phyloP scores from a whole-genome alignment of 2,329 filamentous ascomycete species.

The Penicillium vulpinum region DNA sequence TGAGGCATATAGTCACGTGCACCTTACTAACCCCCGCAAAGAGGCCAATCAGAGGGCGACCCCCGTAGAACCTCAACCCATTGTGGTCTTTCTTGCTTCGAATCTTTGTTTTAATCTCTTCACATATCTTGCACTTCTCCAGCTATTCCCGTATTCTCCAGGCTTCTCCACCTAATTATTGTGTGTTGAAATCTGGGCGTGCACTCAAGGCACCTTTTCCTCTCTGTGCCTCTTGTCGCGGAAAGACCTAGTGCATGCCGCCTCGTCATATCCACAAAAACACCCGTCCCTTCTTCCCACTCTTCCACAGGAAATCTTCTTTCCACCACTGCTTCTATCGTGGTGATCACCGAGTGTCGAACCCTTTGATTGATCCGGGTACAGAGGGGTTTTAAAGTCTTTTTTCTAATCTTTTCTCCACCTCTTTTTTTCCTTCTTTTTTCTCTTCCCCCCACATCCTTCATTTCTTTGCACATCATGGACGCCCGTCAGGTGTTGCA shows the following conservation, averaged over 20 bases:
- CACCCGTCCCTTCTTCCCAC: conserved; percentile 34
- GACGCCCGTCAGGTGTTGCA: conserved; percentile 98
- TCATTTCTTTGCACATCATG: conserved; percentile 60
- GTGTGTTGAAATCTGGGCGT: conserved; percentile 18
- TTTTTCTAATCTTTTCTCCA: conserved; percentile 23
- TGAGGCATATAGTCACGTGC: conserved; percentile 19
- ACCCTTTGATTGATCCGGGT: conserved; percentile 17
- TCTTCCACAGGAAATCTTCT: conserved; percentile 21
- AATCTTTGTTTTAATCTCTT: conserved; percentile 23
- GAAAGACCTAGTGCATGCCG: conserved; percentile 36
- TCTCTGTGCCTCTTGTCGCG: conserved; percentile 31
- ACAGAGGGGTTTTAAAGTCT: conserved; percentile 19
- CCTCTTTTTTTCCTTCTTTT: conserved; percentile 15
- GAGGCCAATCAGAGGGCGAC: conserved; percentile 19
- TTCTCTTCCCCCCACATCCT: conserved; percentile 21
- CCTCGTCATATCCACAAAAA: conserved; percentile 46
- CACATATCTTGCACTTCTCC: conserved; percentile 19
- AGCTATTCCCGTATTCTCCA: conserved; percentile 3
- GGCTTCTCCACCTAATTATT: conserved; percentile 12
- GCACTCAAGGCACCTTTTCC: conserved; percentile 31
- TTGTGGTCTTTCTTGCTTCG: conserved; percentile 15
- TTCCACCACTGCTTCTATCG: conserved; percentile 18
- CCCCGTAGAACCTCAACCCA: conserved; percentile 23
- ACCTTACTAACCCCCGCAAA: background rate
- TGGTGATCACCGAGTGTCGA: conserved; percentile 20